Conservation (phyloP, 2,329 filamentous ascomycete species). For the Fusarium sororula region DNA sequence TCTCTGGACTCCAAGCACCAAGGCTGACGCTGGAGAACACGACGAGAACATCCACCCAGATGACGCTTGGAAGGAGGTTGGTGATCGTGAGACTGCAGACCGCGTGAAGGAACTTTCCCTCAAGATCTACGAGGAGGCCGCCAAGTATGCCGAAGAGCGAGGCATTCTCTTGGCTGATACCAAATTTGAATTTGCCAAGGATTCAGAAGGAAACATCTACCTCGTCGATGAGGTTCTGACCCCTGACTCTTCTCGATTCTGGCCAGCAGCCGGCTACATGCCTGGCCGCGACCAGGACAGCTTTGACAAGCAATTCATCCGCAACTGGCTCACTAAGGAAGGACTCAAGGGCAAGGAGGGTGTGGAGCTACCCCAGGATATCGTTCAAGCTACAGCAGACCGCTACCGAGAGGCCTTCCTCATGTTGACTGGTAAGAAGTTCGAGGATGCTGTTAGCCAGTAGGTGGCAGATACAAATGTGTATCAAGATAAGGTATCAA, state of each 20-base stretch:
- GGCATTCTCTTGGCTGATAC: slow-evolving; percentile 40
- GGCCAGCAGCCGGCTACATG: slow-evolving; percentile 72
- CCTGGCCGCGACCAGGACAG: slow-evolving; percentile 77
- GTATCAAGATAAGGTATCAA: neutral
- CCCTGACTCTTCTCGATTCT: slow-evolving; percentile 80
- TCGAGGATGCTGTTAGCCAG: slow-evolving; percentile 44
- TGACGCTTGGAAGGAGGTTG: slow-evolving; percentile 57
- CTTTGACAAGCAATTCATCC: slow-evolving; percentile 86
- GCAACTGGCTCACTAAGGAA: slow-evolving; percentile 80
- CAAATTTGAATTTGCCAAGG: slow-evolving; percentile 42
- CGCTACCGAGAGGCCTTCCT: slow-evolving; percentile 82
- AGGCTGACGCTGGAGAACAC: slow-evolving; percentile 80
- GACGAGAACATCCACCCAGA: slow-evolving; percentile 86
- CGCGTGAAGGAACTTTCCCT: slow-evolving; percentile 42
- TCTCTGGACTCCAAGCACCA: slow-evolving; percentile 82
- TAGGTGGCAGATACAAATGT: neutral
- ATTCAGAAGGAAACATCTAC: slow-evolving; percentile 42
- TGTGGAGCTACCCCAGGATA: slow-evolving; percentile 72
- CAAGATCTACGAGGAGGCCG: slow-evolving; percentile 40
- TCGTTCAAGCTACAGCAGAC: slow-evolving; percentile 70
- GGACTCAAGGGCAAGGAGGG: slow-evolving; percentile 60
- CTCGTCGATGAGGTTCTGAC: slow-evolving; percentile 41
- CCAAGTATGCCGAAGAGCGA: slow-evolving; percentile 36
- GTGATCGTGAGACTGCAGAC: slow-evolving; percentile 42
- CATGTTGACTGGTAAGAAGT: slow-evolving; percentile 67